A percentile compares a stretch with the other conserved stretches of the same genome.
Conservation (phyloP, 768 basidiomycete genomes). For the Leucosporidium yakuticum region DNA sequence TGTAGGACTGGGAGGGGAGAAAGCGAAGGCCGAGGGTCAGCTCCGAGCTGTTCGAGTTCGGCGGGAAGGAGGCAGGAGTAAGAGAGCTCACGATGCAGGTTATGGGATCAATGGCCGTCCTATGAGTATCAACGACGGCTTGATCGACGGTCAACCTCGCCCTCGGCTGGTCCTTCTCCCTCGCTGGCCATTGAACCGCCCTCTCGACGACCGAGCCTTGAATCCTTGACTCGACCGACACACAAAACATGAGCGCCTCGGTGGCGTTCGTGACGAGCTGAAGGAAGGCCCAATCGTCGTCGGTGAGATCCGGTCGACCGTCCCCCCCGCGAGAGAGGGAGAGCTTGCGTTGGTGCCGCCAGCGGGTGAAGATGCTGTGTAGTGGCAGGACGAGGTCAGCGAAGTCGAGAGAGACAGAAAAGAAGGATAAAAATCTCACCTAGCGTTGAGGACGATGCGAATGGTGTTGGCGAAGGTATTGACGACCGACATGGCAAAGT, state of each 20-base stretch:
- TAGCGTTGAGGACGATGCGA: not conserved
- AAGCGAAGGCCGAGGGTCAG: not conserved
- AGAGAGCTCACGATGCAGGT: constrained; percentile 3
- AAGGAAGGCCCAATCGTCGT: constrained; percentile 8
- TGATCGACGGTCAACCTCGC: not conserved
- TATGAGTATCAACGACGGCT: not conserved
- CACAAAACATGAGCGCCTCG: not conserved
- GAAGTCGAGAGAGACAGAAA: too few species aligned
- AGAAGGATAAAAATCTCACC: not conserved
- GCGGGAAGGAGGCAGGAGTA: not conserved
- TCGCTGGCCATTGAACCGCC: not conserved
- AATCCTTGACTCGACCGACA: not conserved
- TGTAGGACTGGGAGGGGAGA: not conserved
- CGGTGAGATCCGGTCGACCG: not conserved
- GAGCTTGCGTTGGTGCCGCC: not conserved
- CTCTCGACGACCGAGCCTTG: not conserved
- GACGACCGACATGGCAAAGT: not conserved
- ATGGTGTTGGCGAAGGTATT: not conserved
- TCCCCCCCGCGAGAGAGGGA: not conserved
- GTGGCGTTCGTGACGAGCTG: not conserved
- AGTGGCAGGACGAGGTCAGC: not conserved
- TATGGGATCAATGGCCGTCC: constrained; percentile 1
- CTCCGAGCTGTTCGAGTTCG: not conserved
- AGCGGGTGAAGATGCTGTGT: constrained; percentile 8
- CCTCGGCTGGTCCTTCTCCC: not conserved